Evolutionary conservation across 805 yeast species (phyloP).

Genomic region (Kodamaea sagamina): DNA sequence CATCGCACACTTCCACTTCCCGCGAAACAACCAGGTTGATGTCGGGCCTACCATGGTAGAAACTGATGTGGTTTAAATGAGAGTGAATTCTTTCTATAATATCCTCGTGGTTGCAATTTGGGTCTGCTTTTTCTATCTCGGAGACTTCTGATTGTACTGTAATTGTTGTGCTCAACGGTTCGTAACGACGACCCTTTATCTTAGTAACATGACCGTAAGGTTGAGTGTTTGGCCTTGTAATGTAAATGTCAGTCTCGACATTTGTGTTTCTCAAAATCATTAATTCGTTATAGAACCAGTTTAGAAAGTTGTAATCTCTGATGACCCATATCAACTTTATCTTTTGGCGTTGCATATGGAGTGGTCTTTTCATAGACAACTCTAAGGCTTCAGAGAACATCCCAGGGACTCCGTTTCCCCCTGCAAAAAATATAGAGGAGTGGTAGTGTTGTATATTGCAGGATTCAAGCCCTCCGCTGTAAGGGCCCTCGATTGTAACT

Average conservation of each 20-base stretch:
- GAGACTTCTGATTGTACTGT: background rate
- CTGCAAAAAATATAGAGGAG: constrained; percentile 53
- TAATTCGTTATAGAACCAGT: constrained; percentile 29
- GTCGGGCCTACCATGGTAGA: constrained; percentile 46
- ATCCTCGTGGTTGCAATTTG: background rate
- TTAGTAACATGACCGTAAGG: background rate
- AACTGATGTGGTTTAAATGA: constrained; percentile 20
- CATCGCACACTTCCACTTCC: constrained; percentile 32
- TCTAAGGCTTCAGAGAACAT: constrained; percentile 43
- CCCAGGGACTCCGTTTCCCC: constrained; percentile 66
- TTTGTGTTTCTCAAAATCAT: constrained; percentile 19
- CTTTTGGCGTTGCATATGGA: constrained; percentile 15
- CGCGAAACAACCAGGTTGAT: constrained; percentile 38
- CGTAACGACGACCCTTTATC: constrained; percentile 4
- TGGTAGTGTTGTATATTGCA: constrained; percentile 50
- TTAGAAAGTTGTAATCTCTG: constrained; percentile 22
- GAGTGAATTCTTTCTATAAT: constrained; percentile 11
- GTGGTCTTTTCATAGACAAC: constrained; percentile 3
- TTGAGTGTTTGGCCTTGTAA: constrained; percentile 33
- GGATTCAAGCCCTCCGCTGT: constrained; percentile 41
- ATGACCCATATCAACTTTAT: constrained; percentile 31
- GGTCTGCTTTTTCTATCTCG: background rate
- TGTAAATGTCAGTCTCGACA: constrained; percentile 35
- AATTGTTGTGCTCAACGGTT: background rate
- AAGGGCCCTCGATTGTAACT: constrained; percentile 60